Percentiles rank a stretch among this genome's conserved stretches.
Evolutionary conservation across 129 eudicot species (phyloP).

Genomic region (Arctium minus): DNA sequence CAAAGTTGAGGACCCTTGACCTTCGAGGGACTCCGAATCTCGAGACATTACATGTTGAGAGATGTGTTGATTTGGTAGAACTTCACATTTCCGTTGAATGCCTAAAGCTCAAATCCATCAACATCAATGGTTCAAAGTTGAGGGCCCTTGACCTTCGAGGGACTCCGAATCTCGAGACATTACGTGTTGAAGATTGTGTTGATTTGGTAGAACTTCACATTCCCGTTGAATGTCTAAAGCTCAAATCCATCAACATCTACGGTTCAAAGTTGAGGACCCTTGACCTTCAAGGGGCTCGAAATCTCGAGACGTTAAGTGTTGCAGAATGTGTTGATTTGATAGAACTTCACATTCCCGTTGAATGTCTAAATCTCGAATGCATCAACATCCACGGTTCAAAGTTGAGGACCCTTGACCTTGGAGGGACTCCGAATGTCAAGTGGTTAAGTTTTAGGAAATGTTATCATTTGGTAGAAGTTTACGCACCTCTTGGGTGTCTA

Average conservation of each 20-base stretch:
- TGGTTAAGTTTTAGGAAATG: too few species aligned
- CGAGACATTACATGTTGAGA: too few species aligned
- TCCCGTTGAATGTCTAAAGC: not conserved
- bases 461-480: too few species aligned
- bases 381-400: not conserved
- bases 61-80: too few species aligned
- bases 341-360: not conserved
- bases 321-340: not conserved
- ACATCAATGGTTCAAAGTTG: not conserved
- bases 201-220: not conserved
- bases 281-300: not conserved
- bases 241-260: not conserved
- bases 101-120: not conserved
- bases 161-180: not conserved
- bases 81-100: too few species aligned
- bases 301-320: not conserved
- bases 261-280: not conserved
- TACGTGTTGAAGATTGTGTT: not conserved
- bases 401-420: not conserved
- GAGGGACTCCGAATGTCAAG: too few species aligned
- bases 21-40: too few species aligned
- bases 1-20: too few species aligned
- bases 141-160: not conserved
- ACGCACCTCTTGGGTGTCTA: not conserved
- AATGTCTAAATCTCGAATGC: too few species aligned